Evolutionary conservation across 148 eudicot genomes (phyloP).

Genomic region (Selenicereus undatus): DNA sequence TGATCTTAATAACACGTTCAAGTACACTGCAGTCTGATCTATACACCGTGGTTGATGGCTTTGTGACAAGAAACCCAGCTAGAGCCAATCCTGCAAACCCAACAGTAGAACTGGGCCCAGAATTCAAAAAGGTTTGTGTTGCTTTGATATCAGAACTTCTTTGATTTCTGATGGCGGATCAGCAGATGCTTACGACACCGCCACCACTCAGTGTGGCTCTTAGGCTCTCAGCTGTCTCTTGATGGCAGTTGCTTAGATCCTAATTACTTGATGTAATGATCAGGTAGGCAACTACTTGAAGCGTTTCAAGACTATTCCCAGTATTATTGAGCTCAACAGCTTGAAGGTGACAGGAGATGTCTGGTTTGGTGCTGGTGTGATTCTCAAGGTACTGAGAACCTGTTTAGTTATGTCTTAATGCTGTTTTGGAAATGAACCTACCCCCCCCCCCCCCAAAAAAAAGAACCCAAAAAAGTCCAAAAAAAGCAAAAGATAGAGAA

Average conservation of each 20-base stretch:
- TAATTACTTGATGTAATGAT: background rate
- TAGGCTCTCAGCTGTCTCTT: too few relatives aligned
- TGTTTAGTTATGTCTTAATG: background rate
- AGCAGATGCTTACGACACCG: too few relatives aligned
- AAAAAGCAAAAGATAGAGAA: background rate
- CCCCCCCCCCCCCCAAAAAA: background rate
- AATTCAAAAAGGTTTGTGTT: constrained; percentile 75
- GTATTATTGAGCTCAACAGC: constrained; percentile 86
- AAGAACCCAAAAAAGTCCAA: background rate
- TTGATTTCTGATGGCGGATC: background rate
- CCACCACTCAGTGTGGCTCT: too few relatives aligned
- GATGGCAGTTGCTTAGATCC: background rate
- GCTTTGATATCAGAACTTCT: constrained; percentile 4
- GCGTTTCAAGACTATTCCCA: constrained; percentile 93
- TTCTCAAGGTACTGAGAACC: constrained; percentile 61
- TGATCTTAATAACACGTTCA: constrained; percentile 2
- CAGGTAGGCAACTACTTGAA: constrained; percentile 83
- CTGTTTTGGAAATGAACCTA: too few relatives aligned
- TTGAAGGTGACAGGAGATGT: constrained; percentile 95
- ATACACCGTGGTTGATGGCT: constrained; percentile 77
- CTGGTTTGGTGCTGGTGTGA: constrained; percentile 73
- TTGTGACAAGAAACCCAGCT: constrained; percentile 66
- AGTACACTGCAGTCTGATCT: constrained; percentile 76
- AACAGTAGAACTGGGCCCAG: constrained; percentile 92
- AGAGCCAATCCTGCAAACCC: constrained; percentile 84